A percentile compares a stretch with the other conserved stretches of the same genome.
phyloP scores from a whole-genome alignment of 73 alveolate genomes.

The Paramecium octaurelia region DNA sequence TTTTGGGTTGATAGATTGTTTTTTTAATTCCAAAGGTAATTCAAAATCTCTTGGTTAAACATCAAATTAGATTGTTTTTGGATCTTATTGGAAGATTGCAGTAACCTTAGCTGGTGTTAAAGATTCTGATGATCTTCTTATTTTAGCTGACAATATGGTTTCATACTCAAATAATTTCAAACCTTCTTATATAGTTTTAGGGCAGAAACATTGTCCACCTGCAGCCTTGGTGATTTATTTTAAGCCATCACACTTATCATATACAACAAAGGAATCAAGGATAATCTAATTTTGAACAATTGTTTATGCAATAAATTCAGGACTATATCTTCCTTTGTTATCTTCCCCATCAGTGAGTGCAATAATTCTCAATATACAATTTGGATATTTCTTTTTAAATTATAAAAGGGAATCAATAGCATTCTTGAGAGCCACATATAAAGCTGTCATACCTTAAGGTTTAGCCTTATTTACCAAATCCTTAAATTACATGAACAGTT shows the following conservation, averaged over 20 bases:
- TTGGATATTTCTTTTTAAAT: slow-evolving; percentile 62
- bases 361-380: slow-evolving; percentile 50
- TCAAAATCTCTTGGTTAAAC: slow-evolving; percentile 40
- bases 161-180: slow-evolving; percentile 62
- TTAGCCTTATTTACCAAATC: slow-evolving; percentile 46
- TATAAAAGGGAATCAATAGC: slow-evolving; percentile 31
- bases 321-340: neutral
- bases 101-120: neutral
- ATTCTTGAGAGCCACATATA: slow-evolving; percentile 57
- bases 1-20: neutral
- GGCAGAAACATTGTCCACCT: slow-evolving; percentile 65
- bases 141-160: slow-evolving; percentile 58
- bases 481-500: slow-evolving; percentile 50
- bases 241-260: slow-evolving; percentile 57
- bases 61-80: slow-evolving; percentile 22
- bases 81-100: neutral
- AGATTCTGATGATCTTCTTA: neutral
- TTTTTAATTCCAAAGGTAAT: neutral
- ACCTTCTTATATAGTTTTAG: slow-evolving; percentile 55
- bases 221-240: slow-evolving; percentile 58
- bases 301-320: slow-evolving; percentile 27
- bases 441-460: slow-evolving; percentile 58
- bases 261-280: slow-evolving; percentile 62
- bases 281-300: slow-evolving; percentile 53
- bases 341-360: slow-evolving; percentile 72